Conservation (phyloP, 768 basidiomycete species). For the Asterophora parasitica region DNA sequence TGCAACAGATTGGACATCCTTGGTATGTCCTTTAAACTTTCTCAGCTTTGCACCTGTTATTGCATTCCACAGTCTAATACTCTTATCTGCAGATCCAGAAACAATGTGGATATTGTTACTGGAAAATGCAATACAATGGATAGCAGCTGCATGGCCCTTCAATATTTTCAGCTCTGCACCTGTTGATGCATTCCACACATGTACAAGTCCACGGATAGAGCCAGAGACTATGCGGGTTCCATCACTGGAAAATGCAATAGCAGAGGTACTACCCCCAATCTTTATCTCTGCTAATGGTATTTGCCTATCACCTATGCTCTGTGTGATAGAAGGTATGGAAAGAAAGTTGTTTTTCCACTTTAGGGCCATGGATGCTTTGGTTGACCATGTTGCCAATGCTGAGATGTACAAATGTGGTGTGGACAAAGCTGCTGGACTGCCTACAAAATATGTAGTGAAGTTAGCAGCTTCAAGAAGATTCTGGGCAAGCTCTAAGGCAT, state of each 20-base stretch:
- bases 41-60: too few relatives aligned
- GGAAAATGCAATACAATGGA: too few relatives aligned
- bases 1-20: too few relatives aligned
- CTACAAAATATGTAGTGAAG: slow-evolving; percentile 17
- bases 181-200: neutral
- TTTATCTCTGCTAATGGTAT: neutral
- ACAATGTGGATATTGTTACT: too few relatives aligned
- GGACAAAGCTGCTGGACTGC: slow-evolving; percentile 10
- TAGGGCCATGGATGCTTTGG: neutral
- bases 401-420: slow-evolving; percentile 19
- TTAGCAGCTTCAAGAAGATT: slow-evolving; percentile 15
- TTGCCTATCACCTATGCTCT: neutral
- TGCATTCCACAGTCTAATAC: too few relatives aligned
- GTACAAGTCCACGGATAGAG: neutral
- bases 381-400: slow-evolving; percentile 14
- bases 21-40: too few relatives aligned
- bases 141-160: too few relatives aligned
- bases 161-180: too few relatives aligned
- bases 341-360: neutral
- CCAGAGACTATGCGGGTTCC: neutral
- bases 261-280: neutral
- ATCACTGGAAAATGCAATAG: neutral
- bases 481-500: neutral
- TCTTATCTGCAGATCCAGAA: too few relatives aligned
- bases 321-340: neutral